Base-by-base conservation (phyloP, 352 stramenopile species). In the Globisporangium lucens region DNA sequence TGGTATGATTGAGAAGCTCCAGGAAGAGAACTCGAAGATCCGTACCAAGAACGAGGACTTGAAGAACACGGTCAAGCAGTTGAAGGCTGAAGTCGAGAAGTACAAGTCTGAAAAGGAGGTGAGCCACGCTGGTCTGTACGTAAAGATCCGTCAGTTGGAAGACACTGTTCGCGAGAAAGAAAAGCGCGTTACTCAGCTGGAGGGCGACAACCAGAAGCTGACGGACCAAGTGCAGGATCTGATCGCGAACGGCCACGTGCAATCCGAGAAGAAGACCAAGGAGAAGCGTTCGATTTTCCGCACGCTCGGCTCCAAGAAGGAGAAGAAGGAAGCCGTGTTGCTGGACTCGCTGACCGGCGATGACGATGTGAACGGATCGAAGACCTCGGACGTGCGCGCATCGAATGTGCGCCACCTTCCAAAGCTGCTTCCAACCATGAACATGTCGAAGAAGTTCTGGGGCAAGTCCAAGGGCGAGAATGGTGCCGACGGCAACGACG, bases 231-330 rank as follows among this genome's bases (percentile, higher is more conserved):
- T 90, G 52, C 71, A 80, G 61, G 65, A 77, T 1, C 29, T 80
- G 20, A 56, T 69, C 20, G 59, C 69, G 20, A 85, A 79, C 41
- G 83, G 80, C 53, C 64, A 61, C 47, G 75, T 84, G n/a, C 71
- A 76, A 3, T 66, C 68, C 7, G 78, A 87, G 29, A 87, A 80
- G 71, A 87, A 89, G 74, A 49, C 77, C 7, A 86, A 75, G 29
- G 70, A 77, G 67, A 91, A 91, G 73, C 85, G 85, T 30, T 89
- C 78, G 55, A 80, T 95, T 69, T 95, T 95, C 83, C 85, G 87
- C 62, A 93, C 84, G 59, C 69, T 93, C n/a, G 87, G 83, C 10
- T 87, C 86, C 5, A 95, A 95, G 80, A 94, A 93, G 71, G 85
- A 91, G 55, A 80, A 76, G 63, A 87, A 87, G 68, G 75, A 85